Evolutionary conservation across 768 basidiomycete genomes (phyloP).

Genomic region (Omphalotus guepiniiformis): DNA sequence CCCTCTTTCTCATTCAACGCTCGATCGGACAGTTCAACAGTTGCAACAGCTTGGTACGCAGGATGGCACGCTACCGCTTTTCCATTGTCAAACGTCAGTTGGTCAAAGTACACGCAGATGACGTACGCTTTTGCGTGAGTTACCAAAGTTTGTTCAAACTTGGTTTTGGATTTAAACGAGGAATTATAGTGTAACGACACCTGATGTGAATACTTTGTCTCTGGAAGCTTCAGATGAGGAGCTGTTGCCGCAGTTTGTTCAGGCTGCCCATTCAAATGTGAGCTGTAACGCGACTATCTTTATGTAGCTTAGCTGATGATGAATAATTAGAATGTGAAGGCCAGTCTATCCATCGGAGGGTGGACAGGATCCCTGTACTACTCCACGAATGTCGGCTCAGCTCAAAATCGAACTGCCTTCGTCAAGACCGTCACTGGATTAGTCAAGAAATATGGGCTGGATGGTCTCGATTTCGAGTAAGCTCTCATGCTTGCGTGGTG

Average conservation of each 20-base stretch:
- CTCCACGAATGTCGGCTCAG: constrained; percentile 54
- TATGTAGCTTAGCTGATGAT: constrained; percentile 19
- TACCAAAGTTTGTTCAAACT: background rate
- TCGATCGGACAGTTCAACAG: background rate
- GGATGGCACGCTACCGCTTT: constrained; percentile 40
- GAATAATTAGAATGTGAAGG: constrained; percentile 49
- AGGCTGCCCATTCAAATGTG: constrained; percentile 39
- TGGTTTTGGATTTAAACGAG: constrained; percentile 2
- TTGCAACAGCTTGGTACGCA: constrained; percentile 35
- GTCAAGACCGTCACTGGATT: constrained; percentile 53
- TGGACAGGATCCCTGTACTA: constrained; percentile 65
- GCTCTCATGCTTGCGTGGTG: background rate
- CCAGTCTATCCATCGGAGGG: constrained; percentile 62
- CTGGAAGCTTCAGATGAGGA: constrained; percentile 39
- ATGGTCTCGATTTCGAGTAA: constrained; percentile 49
- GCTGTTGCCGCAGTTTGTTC: constrained; percentile 53
- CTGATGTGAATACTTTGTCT: constrained; percentile 29
- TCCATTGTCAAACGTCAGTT: constrained; percentile 40
- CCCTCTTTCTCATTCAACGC: too few species aligned
- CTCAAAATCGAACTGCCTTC: constrained; percentile 57
- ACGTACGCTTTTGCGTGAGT: constrained; percentile 63
- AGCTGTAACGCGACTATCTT: constrained; percentile 18
- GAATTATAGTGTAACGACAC: constrained; percentile 34
- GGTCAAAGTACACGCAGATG: constrained; percentile 50
- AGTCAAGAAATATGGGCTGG: constrained; percentile 45